Base-by-base conservation (phyloP, 2,329 filamentous ascomycete species). In the Emergomyces pasteurianus region DNA sequence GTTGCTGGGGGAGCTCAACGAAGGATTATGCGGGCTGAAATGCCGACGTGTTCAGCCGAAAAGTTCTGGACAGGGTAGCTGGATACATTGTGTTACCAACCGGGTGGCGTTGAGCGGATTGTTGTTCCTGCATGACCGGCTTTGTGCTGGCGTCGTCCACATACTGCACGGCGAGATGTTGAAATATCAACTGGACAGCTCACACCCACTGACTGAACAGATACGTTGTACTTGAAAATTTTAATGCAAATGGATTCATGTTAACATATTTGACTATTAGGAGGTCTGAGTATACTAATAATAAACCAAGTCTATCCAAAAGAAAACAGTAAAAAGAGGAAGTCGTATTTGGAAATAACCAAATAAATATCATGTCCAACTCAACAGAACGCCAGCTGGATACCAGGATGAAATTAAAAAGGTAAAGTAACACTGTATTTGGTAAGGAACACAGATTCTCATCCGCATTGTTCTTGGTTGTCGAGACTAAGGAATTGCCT, bases 321-420 rank as follows among this genome's bases (percentile, higher is more conserved):
- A 38, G 38, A n/a, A 7, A 23, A 38, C 1, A 34, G 34, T 18
- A 34, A 52, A 34, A 52, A 31, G n/a, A 34, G 18, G 21, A 38
- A 36, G 23, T 57, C 34, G 36, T 28, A 57, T 31, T 28, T 42
- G 23, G 38, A n/a, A 43, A 40, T 56, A 10, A 55, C 4, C 34
- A 26, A 40, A 42, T 18, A 23, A 21, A 57, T 3, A 43, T 46
- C 40, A 38, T 55, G 21, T 23, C 54, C 36, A 42, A 57, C 54
- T 57, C 54, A 57, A 57, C 36, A 43, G 21, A 57, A 57, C 54
- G 54, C 54, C 54, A 46, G 54, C 21, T 57, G 36, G 54, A 57
- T 28, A 57, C 54, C 54, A 57, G 54, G 38, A 43, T 57, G 40
- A 43, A 23, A 38, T 42, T 57, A 42, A 57, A 57, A 43, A 57